Percentiles rank a stretch among this genome's conserved stretches.
Conservation (phyloP, 345 rosid genomes). For the Turnera subulata region DNA sequence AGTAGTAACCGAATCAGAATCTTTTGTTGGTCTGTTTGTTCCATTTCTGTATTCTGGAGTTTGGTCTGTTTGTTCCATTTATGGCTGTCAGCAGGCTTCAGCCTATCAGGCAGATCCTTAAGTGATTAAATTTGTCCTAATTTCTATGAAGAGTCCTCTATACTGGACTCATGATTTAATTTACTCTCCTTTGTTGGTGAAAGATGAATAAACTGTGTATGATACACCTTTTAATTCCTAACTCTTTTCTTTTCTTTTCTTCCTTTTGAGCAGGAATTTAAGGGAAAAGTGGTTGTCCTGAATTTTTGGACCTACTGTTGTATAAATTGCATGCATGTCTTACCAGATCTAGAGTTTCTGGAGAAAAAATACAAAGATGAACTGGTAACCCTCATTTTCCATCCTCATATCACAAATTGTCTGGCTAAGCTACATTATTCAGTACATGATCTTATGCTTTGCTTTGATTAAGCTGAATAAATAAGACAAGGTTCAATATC, state of each 20-base stretch:
- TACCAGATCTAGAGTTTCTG: slow-evolving; percentile 83
- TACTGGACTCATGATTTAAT: no score
- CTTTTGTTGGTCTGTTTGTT: slow-evolving; percentile 23
- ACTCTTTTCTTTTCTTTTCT: slow-evolving; percentile 5
- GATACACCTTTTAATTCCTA: slow-evolving; percentile 6
- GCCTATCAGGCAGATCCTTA: no score
- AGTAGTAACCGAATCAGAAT: slow-evolving; percentile 19
- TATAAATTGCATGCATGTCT: slow-evolving; percentile 90
- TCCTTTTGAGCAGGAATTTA: slow-evolving; percentile 69
- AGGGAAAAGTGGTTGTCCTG: slow-evolving; percentile 88
- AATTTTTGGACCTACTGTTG: slow-evolving; percentile 99
- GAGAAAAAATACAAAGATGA: slow-evolving; percentile 82
- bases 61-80: no score
- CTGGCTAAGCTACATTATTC: background rate
- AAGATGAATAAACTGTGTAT: background rate
- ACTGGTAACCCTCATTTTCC: slow-evolving; percentile 49
- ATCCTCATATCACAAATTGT: slow-evolving; percentile 8
- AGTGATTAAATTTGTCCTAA: no score
- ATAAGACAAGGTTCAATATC: no score
- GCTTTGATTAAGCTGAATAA: no score
- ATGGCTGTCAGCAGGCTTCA: no score
- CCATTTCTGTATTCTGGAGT: slow-evolving; percentile 31
- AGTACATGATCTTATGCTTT: no score
- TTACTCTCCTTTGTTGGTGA: no score
- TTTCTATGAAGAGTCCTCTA: no score